Conservation (phyloP, 192 early-diverging fungal genomes). For the Coemansia furcata region DNA sequence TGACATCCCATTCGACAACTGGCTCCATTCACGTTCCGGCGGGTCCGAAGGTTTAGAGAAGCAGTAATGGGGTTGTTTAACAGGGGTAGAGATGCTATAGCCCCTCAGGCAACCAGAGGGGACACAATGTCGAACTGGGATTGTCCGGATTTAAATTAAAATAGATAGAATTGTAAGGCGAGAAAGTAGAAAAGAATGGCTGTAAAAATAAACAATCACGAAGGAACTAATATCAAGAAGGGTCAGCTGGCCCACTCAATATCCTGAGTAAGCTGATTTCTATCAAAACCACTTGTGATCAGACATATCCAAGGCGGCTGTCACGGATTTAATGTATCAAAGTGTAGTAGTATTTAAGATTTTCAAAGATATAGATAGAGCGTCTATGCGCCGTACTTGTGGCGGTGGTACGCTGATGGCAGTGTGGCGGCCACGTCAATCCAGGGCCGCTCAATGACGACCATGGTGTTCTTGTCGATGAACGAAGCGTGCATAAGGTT, state of each 20-base stretch:
- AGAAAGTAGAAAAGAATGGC: not conserved
- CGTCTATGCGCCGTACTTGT: conserved; percentile 69
- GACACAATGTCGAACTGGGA: not conserved
- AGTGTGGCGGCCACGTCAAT: conserved; percentile 73
- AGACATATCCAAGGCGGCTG: not conserved
- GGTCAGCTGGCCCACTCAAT: not conserved
- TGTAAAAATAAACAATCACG: no score
- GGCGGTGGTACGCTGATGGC: conserved; percentile 78
- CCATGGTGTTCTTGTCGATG: conserved; percentile 67
- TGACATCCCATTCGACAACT: conserved; percentile 43
- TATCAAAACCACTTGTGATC: no score
- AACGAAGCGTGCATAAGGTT: conserved; percentile 79
- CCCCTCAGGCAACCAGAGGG: not conserved
- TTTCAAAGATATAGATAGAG: not conserved
- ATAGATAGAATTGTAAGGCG: not conserved
- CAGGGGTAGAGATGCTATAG: not conserved
- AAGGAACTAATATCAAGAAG: not conserved
- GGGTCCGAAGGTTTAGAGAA: not conserved
- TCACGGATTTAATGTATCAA: not conserved
- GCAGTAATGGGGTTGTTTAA: not conserved
- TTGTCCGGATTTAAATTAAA: not conserved
- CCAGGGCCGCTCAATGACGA: conserved; percentile 87
- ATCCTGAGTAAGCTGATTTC: not conserved
- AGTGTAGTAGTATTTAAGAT: not conserved
- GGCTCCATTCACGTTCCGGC: conserved; percentile 34